Evolutionary conservation across 192 early-diverging fungal genomes (phyloP).

Genomic region (Rhizoclosmatium sp.): DNA sequence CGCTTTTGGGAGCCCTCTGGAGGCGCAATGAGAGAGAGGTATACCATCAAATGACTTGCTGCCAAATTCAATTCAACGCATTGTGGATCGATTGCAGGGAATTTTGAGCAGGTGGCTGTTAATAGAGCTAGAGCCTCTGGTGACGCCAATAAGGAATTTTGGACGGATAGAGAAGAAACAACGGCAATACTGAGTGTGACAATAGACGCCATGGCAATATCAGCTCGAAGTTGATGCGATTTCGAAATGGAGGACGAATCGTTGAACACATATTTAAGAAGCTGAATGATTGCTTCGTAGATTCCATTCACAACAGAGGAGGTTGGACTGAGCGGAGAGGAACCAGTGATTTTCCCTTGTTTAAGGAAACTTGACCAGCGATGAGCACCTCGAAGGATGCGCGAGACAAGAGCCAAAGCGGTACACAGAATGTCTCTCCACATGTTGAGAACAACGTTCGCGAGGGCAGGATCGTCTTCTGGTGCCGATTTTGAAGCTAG

Average conservation of each 20-base stretch:
- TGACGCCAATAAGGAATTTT: neutral
- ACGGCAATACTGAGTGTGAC: neutral
- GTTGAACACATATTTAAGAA: neutral
- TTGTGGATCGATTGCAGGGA: neutral
- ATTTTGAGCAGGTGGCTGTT: neutral
- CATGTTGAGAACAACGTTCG: neutral
- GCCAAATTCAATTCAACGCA: neutral
- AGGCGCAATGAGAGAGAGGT: slow-evolving; percentile 5
- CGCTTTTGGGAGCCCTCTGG: slow-evolving; percentile 6
- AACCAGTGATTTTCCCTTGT: neutral
- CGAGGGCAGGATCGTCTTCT: neutral
- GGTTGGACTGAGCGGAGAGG: neutral
- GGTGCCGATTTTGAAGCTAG: neutral
- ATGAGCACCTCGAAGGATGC: neutral
- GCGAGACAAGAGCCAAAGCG: neutral
- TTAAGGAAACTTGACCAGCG: neutral
- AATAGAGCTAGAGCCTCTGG: neutral
- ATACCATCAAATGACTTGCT: slow-evolving; percentile 5
- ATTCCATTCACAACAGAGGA: neutral
- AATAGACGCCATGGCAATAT: neutral
- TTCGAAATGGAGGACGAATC: neutral
- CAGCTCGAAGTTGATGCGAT: neutral
- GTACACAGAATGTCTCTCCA: slow-evolving; percentile 18
- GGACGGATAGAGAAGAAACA: neutral
- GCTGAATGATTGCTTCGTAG: neutral